These are phyloP conservation scores for Tricladium varicosporioides DNA, from an alignment of 2,329 filamentous ascomycete genomes.

Conservation along the genomic window DNA sequence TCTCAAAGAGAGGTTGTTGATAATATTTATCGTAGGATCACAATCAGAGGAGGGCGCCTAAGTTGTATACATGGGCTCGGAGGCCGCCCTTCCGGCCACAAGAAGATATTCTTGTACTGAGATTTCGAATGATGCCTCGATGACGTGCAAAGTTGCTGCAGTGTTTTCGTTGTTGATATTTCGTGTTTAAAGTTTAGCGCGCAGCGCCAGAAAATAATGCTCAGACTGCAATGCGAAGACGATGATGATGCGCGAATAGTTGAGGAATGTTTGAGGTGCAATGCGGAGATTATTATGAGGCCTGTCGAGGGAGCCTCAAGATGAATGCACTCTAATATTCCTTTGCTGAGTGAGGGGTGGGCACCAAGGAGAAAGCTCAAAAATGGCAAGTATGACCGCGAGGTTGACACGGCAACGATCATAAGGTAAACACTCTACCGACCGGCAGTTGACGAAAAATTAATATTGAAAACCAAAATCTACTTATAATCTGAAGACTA, in stretches of 20 bases:
- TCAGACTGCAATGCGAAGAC: slow-evolving; percentile 13
- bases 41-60: slow-evolving; percentile 14
- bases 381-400: no score
- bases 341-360: slow-evolving; percentile 3
- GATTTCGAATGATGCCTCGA: background rate
- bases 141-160: slow-evolving; percentile 9
- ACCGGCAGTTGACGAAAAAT: no score
- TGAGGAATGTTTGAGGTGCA: slow-evolving; percentile 5
- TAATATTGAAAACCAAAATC: no score
- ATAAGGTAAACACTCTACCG: no score
- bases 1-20: slow-evolving; percentile 3
- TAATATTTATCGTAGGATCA: slow-evolving; percentile 9
- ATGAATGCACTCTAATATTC: background rate
- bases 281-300: background rate
- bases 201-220: slow-evolving; percentile 21
- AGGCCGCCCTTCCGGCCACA: slow-evolving; percentile 22
- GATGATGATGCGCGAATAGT: slow-evolving; percentile 12
- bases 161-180: slow-evolving; percentile 14
- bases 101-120: slow-evolving; percentile 6
- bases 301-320: background rate
- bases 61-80: slow-evolving; percentile 21
- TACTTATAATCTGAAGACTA: no score
- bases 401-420: no score
- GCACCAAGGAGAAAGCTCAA: no score
- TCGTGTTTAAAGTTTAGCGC: slow-evolving; percentile 18